Evolutionary conservation across 1,284 basidiomycete species (phyloP), one percentile per base, ranked within the genome.

Genomic region (Boletus subluridellus): DNA sequence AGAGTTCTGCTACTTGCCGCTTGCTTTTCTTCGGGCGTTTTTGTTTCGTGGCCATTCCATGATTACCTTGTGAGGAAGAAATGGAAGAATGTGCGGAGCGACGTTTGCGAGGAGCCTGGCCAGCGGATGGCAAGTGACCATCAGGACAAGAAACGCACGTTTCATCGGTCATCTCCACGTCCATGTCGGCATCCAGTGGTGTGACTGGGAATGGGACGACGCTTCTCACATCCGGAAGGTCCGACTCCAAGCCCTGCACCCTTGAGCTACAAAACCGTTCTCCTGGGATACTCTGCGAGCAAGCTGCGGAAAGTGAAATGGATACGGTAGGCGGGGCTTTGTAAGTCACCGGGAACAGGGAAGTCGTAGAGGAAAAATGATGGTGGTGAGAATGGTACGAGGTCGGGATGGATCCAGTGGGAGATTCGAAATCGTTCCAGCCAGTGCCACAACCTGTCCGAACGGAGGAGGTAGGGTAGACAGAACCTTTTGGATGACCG

Each of bases 1-100:
- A 72, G 21, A 77, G 63, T 51, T 80, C 78, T 17, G 69, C 70
- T 1, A 72, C 64, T 15, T 72, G 69, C 21, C 70, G 74, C 59
- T 63, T 74, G 54, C 69, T 71, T 64, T 73, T 78, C 54, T 70
- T 72, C 15, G 66, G 64, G 46, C 72, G 69, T 63, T 76, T 76
- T 37, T 32, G 62, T 39, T 58, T 70, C 21, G 42, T 21, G 42
- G 64, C 59, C 56, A 63, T 59, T 39, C 52, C 52, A 39, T 49
- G 49, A 52, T 47, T 49, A 39, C 60, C 57, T 26, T 54, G 63
- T 15, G 55, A 63, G 32, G 61, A 63, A 21, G 62, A 69, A 14
- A 62, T 34, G 28, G 66, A 63, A 53, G 60, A 69, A 45, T 72
- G 61, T 8, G 72, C 71, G 11, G 71, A 71, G 14, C 72, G 71